These are phyloP conservation scores for Candida ascalaphidarum DNA, from an alignment of 805 yeast genomes.

Conservation along the genomic window DNA sequence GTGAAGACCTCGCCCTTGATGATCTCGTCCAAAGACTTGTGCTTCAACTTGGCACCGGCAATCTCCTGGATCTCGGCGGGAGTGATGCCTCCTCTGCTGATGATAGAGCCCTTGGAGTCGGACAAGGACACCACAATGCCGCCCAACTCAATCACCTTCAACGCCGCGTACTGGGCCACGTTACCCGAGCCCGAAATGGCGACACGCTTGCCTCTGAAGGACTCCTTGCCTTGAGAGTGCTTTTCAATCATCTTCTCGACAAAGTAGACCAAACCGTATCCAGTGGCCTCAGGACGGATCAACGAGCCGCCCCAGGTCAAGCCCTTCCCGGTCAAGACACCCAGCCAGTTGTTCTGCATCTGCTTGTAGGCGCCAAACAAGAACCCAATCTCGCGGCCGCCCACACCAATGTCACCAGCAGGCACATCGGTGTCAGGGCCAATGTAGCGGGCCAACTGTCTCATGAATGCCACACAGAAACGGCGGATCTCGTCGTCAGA, in stretches of 20 bases:
- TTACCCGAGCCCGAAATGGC: slow-evolving; percentile 98
- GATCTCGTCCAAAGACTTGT: slow-evolving; percentile 66
- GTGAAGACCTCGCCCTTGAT: slow-evolving; percentile 38
- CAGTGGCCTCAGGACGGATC: slow-evolving; percentile 99
- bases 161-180: slow-evolving; percentile 98
- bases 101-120: slow-evolving; percentile 88
- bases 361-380: slow-evolving; percentile 95
- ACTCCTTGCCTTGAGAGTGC: slow-evolving; percentile 83
- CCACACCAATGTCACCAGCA: slow-evolving; percentile 99
- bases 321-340: slow-evolving; percentile 98
- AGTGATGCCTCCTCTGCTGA: slow-evolving; percentile 75
- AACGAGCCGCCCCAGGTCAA: slow-evolving; percentile 98
- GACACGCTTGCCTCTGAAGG: slow-evolving; percentile 88
- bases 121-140: slow-evolving; percentile 90
- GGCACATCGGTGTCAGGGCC: slow-evolving; percentile 98
- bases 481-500: slow-evolving; percentile 92
- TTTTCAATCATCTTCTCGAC: slow-evolving; percentile 96
- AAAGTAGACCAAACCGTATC: slow-evolving; percentile 95
- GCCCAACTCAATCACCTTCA: slow-evolving; percentile 94
- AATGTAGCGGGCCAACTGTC: slow-evolving; percentile 91
- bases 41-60: slow-evolving; percentile 70
- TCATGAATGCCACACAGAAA: slow-evolving; percentile 93
- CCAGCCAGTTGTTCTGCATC: slow-evolving; percentile 87
- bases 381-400: slow-evolving; percentile 94
- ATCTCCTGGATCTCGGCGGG: slow-evolving; percentile 70